phyloP scores from a whole-genome alignment of 2,329 filamentous ascomycete species.

The Pseudogymnoascus sp. region DNA sequence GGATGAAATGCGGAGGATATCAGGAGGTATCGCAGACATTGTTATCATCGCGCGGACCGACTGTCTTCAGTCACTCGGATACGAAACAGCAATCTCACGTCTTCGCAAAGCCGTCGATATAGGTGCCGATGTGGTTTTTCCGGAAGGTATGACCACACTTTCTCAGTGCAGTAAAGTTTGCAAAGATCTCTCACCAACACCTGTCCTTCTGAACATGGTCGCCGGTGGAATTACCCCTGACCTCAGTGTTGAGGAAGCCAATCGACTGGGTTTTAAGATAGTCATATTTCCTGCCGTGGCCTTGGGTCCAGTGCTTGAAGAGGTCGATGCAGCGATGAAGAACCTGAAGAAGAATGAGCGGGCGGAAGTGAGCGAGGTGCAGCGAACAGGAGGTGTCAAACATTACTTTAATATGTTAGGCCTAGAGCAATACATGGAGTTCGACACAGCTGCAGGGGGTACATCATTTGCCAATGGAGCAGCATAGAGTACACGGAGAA shows the following conservation, averaged over 20 bases:
- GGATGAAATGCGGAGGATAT: constrained; percentile 27
- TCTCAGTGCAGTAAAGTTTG: constrained; percentile 41
- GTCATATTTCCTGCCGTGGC: constrained; percentile 43
- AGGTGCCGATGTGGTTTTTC: constrained; percentile 53
- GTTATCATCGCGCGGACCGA: constrained; percentile 60
- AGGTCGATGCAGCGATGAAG: no score
- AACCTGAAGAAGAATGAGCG: no score
- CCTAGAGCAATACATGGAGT: no score
- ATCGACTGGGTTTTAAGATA: constrained; percentile 48
- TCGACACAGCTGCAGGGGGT: no score
- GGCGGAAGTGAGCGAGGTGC: no score
- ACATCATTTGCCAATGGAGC: no score
- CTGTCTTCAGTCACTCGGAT: constrained; percentile 49
- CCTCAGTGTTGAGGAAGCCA: constrained; percentile 44
- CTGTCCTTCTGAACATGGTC: constrained; percentile 50
- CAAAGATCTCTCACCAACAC: constrained; percentile 37
- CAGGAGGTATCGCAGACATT: constrained; percentile 41
- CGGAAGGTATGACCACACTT: constrained; percentile 48
- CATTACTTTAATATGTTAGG: no score
- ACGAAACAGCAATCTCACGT: constrained; percentile 46
- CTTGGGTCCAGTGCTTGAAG: no score
- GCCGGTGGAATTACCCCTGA: constrained; percentile 48
- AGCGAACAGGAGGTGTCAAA: no score
- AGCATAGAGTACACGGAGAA: no score
- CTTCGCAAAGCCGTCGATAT: constrained; percentile 43